Evolutionary conservation across 2,329 filamentous ascomycete species (phyloP).

Genomic region (Colletotrichum sp.): DNA sequence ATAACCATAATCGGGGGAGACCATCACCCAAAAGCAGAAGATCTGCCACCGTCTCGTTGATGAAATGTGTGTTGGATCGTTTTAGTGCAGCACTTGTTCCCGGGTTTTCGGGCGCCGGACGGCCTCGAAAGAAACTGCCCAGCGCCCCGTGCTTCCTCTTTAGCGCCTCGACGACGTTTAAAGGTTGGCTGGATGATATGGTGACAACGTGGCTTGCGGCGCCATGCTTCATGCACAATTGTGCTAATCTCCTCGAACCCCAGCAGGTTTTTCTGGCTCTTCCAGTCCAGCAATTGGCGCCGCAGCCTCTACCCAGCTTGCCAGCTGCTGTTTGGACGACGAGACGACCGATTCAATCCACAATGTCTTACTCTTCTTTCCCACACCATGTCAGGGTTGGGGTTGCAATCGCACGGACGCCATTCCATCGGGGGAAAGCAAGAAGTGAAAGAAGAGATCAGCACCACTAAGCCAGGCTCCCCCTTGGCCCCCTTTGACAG

Average conservation of each 20-base stretch:
- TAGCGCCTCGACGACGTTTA: neutral
- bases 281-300: neutral
- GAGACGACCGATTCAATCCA: neutral
- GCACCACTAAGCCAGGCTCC: neutral
- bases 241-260: neutral
- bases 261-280: neutral
- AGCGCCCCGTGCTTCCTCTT: neutral
- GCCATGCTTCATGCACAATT: neutral
- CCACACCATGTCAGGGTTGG: neutral
- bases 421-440: neutral
- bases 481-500: neutral
- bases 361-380: neutral
- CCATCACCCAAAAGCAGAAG: neutral
- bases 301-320: neutral
- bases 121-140: neutral
- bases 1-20: neutral
- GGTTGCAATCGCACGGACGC: slow-evolving; percentile 17
- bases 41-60: neutral
- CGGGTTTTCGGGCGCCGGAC: neutral
- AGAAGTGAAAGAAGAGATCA: neutral
- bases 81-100: neutral
- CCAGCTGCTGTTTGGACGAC: neutral
- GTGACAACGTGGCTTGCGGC: neutral
- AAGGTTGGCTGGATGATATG: neutral
- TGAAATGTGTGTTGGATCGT: neutral